Evolutionary conservation across 176 grass and related monocot genomes (phyloP).

Genomic region (Avena insularis): DNA sequence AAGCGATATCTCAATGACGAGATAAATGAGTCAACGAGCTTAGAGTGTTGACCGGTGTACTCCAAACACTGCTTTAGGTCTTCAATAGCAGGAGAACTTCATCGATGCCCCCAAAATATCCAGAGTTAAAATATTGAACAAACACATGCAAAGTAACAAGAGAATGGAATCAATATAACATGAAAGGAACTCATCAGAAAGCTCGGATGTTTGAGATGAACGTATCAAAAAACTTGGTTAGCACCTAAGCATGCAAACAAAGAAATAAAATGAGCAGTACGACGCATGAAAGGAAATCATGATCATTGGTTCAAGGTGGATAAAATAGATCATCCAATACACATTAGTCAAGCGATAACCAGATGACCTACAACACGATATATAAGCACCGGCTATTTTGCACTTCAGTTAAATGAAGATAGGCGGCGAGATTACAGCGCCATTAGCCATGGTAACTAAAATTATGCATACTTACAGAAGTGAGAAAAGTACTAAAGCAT

Average conservation of each 20-base stretch:
- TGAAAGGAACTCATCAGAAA: slow-evolving; percentile 35
- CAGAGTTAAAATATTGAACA: slow-evolving; percentile 1
- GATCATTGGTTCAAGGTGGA: slow-evolving; percentile 26
- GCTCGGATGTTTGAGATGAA: slow-evolving; percentile 15
- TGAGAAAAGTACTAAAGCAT: slow-evolving; percentile 6
- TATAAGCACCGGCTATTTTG: neutral
- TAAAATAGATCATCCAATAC: slow-evolving; percentile 26
- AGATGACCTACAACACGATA: slow-evolving; percentile 28
- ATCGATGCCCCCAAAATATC: slow-evolving; percentile 40
- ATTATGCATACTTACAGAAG: slow-evolving; percentile 9
- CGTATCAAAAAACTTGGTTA: slow-evolving; percentile 21
- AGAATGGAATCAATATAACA: slow-evolving; percentile 33
- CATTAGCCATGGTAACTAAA: neutral
- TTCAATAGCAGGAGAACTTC: slow-evolving; percentile 93
- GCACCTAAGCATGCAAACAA: slow-evolving; percentile 13
- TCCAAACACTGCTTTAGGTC: slow-evolving; percentile 95
- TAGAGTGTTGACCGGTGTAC: slow-evolving; percentile 93
- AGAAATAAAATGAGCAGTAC: slow-evolving; percentile 8
- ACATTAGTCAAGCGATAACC: slow-evolving; percentile 11
- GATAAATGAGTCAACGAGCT: slow-evolving; percentile 97
- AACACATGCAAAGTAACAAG: slow-evolving; percentile 40
- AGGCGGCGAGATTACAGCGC: neutral
- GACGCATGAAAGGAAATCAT: slow-evolving; percentile 31
- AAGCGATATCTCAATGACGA: slow-evolving; percentile 89
- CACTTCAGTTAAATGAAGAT: slow-evolving; percentile 31